These are phyloP conservation scores for Massarina eburnea DNA, from an alignment of 2,329 filamentous ascomycete genomes.

Conservation along the genomic window DNA sequence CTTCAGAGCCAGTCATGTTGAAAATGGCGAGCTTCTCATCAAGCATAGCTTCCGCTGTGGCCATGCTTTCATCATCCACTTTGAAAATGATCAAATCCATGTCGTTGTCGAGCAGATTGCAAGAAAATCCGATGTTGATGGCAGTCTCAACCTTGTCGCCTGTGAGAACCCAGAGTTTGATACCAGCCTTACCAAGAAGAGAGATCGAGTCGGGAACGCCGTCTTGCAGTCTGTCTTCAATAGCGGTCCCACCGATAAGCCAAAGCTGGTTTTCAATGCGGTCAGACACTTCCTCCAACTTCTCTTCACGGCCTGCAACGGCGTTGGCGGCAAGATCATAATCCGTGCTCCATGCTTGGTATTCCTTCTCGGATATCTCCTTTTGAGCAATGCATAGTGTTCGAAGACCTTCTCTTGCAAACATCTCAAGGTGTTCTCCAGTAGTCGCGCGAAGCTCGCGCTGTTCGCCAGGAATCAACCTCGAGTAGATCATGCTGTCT, in stretches of 20 bases:
- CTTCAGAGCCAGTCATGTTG: constrained; percentile 78
- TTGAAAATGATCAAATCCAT: constrained; percentile 96
- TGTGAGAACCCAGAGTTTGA: constrained; percentile 97
- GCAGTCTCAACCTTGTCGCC: constrained; percentile 99
- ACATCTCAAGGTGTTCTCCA: constrained; percentile 94
- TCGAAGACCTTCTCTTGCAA: constrained; percentile 89
- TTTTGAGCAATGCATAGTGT: constrained; percentile 91
- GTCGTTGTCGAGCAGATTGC: constrained; percentile 93
- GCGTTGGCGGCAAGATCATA: constrained; percentile 86
- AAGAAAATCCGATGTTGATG: constrained; percentile 99
- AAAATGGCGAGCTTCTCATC: constrained; percentile 74
- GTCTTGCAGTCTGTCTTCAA: constrained; percentile 95
- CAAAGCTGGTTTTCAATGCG: constrained; percentile 87
- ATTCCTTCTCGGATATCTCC: constrained; percentile 79
- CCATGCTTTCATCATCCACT: constrained; percentile 71
- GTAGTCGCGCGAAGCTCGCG: constrained; percentile 78
- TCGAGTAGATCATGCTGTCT: constrained; percentile 94
- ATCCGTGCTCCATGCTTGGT: constrained; percentile 78
- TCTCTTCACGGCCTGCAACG: constrained; percentile 85
- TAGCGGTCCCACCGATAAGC: constrained; percentile 90
- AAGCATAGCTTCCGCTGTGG: constrained; percentile 68
- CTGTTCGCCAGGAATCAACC: constrained; percentile 83
- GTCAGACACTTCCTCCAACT: constrained; percentile 86
- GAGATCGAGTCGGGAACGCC: constrained; percentile 95
- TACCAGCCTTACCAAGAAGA: constrained; percentile 86